Percentiles rank a stretch among this genome's conserved stretches.
These are phyloP conservation scores for Pedinophyceae sp. DNA, from an alignment of 139 green algal genomes.

Conservation along the genomic window DNA sequence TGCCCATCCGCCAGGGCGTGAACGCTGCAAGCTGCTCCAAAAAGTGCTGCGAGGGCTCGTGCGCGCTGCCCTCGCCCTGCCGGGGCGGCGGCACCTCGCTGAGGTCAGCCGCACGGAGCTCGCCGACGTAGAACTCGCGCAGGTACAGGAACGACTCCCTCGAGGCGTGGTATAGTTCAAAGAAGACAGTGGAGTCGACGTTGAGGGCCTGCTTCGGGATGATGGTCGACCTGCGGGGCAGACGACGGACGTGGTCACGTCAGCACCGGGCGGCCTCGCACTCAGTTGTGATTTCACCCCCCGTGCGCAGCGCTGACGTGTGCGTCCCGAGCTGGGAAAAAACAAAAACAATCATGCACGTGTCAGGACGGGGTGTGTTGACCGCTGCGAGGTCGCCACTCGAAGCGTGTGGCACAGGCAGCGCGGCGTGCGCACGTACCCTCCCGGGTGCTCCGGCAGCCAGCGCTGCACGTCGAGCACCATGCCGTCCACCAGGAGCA, in stretches of 20 bases:
- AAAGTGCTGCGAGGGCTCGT: conserved; percentile 27
- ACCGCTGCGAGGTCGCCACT: too few relatives aligned
- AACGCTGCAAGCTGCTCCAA: conserved; percentile 35
- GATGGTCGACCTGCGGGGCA: too few relatives aligned
- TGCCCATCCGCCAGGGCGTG: conserved; percentile 28
- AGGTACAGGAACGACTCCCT: conserved; percentile 55
- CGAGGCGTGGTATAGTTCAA: conserved; percentile 43
- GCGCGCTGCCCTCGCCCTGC: not conserved
- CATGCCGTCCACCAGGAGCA: conserved; percentile 46
- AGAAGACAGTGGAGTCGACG: conserved; percentile 35
- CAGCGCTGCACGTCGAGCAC: conserved; percentile 50
- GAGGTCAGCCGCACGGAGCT: conserved; percentile 25
- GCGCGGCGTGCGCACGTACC: too few relatives aligned
- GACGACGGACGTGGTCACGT: too few relatives aligned
- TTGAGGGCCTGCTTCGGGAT: conserved; percentile 49
- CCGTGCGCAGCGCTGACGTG: too few relatives aligned
- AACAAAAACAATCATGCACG: too few relatives aligned
- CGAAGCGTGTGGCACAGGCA: too few relatives aligned
- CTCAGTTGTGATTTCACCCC: too few relatives aligned
- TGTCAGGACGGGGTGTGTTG: too few relatives aligned
- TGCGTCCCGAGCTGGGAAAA: too few relatives aligned
- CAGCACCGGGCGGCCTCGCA: too few relatives aligned
- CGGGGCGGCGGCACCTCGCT: conserved; percentile 8
- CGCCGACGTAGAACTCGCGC: conserved; percentile 43
- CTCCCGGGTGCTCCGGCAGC: conserved; percentile 54